Evolutionary conservation across 2,329 filamentous ascomycete species (phyloP).

Genomic region (Polychaeton citri): DNA sequence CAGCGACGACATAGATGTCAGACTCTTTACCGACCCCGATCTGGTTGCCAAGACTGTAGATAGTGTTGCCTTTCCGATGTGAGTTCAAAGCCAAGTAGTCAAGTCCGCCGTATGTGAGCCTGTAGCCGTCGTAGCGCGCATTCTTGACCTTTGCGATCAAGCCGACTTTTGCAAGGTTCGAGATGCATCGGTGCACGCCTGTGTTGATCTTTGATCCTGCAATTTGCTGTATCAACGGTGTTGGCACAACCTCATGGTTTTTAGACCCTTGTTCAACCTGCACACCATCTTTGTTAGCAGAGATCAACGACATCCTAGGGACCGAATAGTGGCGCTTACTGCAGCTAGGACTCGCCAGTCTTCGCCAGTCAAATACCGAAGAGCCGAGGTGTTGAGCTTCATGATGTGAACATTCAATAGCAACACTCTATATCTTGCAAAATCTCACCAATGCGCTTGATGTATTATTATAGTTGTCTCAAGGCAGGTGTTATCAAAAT

Average conservation of each 20-base stretch:
- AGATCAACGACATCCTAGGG: no score
- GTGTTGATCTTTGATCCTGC: slow-evolving; percentile 61
- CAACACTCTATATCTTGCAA: no score
- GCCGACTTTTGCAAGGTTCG: slow-evolving; percentile 77
- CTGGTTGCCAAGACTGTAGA: slow-evolving; percentile 88
- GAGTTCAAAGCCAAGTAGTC: slow-evolving; percentile 95
- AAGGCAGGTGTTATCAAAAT: no score
- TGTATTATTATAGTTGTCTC: no score
- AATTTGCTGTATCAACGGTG: slow-evolving; percentile 71
- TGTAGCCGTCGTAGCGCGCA: slow-evolving; percentile 93
- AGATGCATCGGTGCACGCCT: slow-evolving; percentile 77
- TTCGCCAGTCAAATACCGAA: slow-evolving; percentile 82
- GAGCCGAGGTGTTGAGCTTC: slow-evolving; percentile 88
- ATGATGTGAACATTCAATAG: no score
- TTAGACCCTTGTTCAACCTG: slow-evolving; percentile 88
- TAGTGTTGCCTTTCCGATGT: slow-evolving; percentile 61
- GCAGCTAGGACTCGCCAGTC: slow-evolving; percentile 93
- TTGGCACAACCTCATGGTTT: slow-evolving; percentile 95
- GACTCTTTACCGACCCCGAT: slow-evolving; percentile 96
- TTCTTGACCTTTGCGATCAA: slow-evolving; percentile 90
- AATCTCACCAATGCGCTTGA: no score
- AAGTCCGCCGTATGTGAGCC: slow-evolving; percentile 88
- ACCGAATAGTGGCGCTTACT: slow-evolving; percentile 42
- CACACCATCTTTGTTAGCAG: no score
- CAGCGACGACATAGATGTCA: slow-evolving; percentile 88